Percentiles rank a stretch among this genome's conserved stretches.
Evolutionary conservation across 768 basidiomycete genomes (phyloP).

Genomic region (Russula griseocarnosa): DNA sequence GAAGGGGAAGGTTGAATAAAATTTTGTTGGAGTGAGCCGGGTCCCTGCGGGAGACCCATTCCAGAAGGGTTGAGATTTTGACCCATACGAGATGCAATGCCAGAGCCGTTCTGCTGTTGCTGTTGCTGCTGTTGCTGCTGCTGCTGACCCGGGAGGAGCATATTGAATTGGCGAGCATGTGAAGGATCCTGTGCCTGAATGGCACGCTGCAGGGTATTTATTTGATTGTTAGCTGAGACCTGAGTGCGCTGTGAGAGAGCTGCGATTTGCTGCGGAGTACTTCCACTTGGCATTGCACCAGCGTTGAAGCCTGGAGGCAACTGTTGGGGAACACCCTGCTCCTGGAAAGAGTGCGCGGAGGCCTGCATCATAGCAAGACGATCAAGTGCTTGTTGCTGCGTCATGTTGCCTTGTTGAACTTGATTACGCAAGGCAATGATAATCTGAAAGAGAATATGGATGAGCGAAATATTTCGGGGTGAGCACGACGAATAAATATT

Average conservation of each 20-base stretch:
- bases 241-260: slow-evolving; percentile 12
- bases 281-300: background rate
- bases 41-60: slow-evolving; percentile 18
- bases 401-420: slow-evolving; percentile 12
- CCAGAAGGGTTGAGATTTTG: slow-evolving; percentile 19
- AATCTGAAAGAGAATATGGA: background rate
- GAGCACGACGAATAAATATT: slow-evolving; percentile 1
- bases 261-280: slow-evolving; percentile 16
- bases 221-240: slow-evolving; percentile 1
- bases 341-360: slow-evolving; percentile 6
- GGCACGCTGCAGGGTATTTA: slow-evolving; percentile 12
- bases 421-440: background rate
- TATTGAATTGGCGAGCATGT: slow-evolving; percentile 8
- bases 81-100: slow-evolving; percentile 10
- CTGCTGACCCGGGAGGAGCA: background rate
- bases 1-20: slow-evolving; percentile 17
- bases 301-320: slow-evolving; percentile 7
- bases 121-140: background rate
- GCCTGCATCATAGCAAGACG: slow-evolving; percentile 8
- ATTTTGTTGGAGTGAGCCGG: slow-evolving; percentile 12
- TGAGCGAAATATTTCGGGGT: background rate
- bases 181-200: slow-evolving; percentile 15
- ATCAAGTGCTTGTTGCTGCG: slow-evolving; percentile 15
- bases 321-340: slow-evolving; percentile 14
- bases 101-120: slow-evolving; percentile 15